These are phyloP conservation scores for Tillandsia leiboldiana DNA, from an alignment of 176 grass and related monocot genomes.

Conservation along the genomic window DNA sequence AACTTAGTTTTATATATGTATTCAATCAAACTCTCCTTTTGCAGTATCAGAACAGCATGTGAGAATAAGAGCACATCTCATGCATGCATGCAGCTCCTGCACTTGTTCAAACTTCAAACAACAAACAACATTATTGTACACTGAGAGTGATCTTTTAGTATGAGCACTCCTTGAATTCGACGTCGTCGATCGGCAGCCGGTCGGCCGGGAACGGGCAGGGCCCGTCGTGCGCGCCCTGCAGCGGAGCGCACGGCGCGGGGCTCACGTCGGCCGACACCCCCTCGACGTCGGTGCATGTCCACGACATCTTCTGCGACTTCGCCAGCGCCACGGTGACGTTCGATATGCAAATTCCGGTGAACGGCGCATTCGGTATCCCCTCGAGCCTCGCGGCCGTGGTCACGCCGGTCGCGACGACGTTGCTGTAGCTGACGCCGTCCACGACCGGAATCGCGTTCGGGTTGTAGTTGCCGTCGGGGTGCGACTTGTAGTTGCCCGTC, in stretches of 20 bases:
- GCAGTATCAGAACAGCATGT: too few species aligned
- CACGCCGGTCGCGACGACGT: constrained; percentile 64
- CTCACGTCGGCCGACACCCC: constrained; percentile 48
- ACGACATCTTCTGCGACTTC: constrained; percentile 54
- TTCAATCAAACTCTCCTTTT: too few species aligned
- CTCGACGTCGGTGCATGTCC: constrained; percentile 66
- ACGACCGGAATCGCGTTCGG: constrained; percentile 65
- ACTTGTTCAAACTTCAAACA: too few species aligned
- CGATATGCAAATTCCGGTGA: constrained; percentile 66
- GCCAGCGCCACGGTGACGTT: constrained; percentile 44
- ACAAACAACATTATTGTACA: neutral
- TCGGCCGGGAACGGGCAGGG: constrained; percentile 56
- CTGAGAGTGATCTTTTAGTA: constrained; percentile 15
- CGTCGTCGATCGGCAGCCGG: constrained; percentile 35
- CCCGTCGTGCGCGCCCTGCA: constrained; percentile 29
- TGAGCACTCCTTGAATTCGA: constrained; percentile 43
- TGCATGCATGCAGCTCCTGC: too few species aligned
- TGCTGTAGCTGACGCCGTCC: constrained; percentile 66
- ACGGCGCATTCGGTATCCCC: constrained; percentile 55
- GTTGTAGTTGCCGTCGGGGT: constrained; percentile 64
- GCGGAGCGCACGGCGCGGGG: constrained; percentile 42
- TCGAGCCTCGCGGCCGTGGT: constrained; percentile 50
- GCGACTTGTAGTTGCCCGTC: constrained; percentile 77
- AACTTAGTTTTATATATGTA: too few species aligned
- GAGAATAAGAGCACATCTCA: too few species aligned